Conservation (phyloP, 768 basidiomycete genomes). For the Chiua virens region DNA sequence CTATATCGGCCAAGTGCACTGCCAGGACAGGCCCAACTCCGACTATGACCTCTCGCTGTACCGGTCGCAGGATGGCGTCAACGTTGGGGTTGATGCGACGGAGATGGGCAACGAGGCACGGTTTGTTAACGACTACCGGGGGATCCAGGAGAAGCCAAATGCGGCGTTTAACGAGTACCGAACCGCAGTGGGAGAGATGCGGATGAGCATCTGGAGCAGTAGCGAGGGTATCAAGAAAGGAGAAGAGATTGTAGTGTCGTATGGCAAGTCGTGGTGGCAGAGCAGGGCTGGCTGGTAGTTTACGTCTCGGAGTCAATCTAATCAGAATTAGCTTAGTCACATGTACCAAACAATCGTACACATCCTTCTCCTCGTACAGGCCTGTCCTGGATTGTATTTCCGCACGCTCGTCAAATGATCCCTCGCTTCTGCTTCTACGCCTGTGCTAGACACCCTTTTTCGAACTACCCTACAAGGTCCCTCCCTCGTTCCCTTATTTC, state of each 20-base stretch:
- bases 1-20: conserved; percentile 84
- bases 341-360: conserved; percentile 20
- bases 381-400: not conserved
- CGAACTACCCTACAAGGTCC: conserved; percentile 38
- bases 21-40: conserved; percentile 67
- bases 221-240: conserved; percentile 66
- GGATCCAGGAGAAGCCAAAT: conserved; percentile 67
- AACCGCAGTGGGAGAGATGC: conserved; percentile 55
- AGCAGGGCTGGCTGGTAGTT: conserved; percentile 32
- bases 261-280: conserved; percentile 86
- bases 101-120: conserved; percentile 81
- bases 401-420: conserved; percentile 39
- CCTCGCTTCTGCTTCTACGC: conserved; percentile 43
- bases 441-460: conserved; percentile 40
- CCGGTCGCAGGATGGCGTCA: conserved; percentile 54
- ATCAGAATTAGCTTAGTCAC: conserved; percentile 17
- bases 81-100: conserved; percentile 77
- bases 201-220: conserved; percentile 76
- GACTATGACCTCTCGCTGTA: conserved; percentile 88
- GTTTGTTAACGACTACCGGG: conserved; percentile 90
- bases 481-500: too few species aligned
- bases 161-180: conserved; percentile 64
- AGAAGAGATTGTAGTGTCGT: conserved; percentile 83
- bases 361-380: not conserved
- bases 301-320: too few species aligned